A percentile compares a stretch with the other conserved stretches of the same genome.
phyloP scores from a whole-genome alignment of 768 basidiomycete genomes.

The Boletus rex-veris region DNA sequence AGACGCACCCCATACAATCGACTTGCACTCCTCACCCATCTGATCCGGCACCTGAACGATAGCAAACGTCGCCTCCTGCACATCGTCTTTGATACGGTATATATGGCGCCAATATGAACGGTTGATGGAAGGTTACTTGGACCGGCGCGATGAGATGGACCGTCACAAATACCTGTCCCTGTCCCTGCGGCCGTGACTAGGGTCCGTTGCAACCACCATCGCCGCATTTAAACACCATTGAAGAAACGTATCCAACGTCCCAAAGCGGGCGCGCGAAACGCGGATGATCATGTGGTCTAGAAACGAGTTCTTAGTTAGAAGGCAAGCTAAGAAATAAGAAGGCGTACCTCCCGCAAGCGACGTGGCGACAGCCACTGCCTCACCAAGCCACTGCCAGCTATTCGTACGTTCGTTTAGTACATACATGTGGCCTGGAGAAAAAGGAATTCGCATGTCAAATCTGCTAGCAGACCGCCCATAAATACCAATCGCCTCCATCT shows the following conservation, averaged over 20 bases:
- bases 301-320: too few species aligned
- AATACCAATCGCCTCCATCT: too few species aligned
- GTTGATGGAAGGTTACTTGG: constrained; percentile 20
- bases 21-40: too few species aligned
- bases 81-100: constrained; percentile 7
- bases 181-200: background rate
- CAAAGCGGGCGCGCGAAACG: constrained; percentile 15
- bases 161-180: constrained; percentile 4
- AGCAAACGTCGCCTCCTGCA: background rate
- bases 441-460: too few species aligned
- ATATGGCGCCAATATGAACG: constrained; percentile 11
- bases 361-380: constrained; percentile 29
- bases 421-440: too few species aligned
- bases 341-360: constrained; percentile 28
- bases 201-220: constrained; percentile 1
- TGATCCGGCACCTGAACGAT: constrained; percentile 15
- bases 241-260: constrained; percentile 45
- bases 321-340: background rate
- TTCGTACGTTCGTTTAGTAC: too few species aligned
- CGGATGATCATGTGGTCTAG: too few species aligned
- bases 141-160: constrained; percentile 23
- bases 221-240: constrained; percentile 25
- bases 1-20: too few species aligned
- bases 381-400: too few species aligned
- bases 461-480: too few species aligned